Base-by-base conservation (phyloP, 805 yeast genomes). In the Hanseniaspora nectarophila region DNA sequence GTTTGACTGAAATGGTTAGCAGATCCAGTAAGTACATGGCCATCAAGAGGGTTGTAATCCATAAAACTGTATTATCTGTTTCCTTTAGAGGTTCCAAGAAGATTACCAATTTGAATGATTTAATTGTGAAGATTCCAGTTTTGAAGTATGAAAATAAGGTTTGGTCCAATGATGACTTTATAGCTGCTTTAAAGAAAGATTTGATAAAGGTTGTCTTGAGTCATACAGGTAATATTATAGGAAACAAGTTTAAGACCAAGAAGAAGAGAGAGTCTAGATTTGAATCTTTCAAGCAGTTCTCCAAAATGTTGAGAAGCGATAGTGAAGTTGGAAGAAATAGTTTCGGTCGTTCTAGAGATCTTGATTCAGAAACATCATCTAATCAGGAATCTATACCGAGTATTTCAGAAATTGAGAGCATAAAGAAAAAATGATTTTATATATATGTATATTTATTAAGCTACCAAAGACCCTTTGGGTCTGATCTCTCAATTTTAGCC, bases 11-110 rank as follows among this genome's bases (percentile, higher is more conserved):
- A 54, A 85, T 88, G 95, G 72, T 85, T 7, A 66, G 69, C 44
- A 70, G 95, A 38, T 85, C 95, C 0, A 75, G 84, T 42, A 74
- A 74, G 38, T 85, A 74, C 62, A 72, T 81, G 62, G 80, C 81
- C 59, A 77, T 88, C 39, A 73, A 75, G 21, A 68, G 72, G 16
- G 71, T 85, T 43, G 67, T 70, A n/a, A 66, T 82, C 23, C 64
- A 69, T 13, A 66, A 70, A 28, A 67, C 77, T 18, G 61, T 67
- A 21, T 63, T 88, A 49, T 71, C 79, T 29, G 75, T 86, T 23
- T 82, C 92, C 53, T 84, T 85, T 65, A 76, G 77, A 61, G 85
- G 82, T 7, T 73, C 78, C 1, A 79, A 79, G 43, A 73, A 73
- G 53, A 66, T 81, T 35, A 71, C 81, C 2, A 80, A 81, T 61